Evolutionary conservation across 1,284 basidiomycete genomes (phyloP).

Genomic region (Ustilago shanxiensis): DNA sequence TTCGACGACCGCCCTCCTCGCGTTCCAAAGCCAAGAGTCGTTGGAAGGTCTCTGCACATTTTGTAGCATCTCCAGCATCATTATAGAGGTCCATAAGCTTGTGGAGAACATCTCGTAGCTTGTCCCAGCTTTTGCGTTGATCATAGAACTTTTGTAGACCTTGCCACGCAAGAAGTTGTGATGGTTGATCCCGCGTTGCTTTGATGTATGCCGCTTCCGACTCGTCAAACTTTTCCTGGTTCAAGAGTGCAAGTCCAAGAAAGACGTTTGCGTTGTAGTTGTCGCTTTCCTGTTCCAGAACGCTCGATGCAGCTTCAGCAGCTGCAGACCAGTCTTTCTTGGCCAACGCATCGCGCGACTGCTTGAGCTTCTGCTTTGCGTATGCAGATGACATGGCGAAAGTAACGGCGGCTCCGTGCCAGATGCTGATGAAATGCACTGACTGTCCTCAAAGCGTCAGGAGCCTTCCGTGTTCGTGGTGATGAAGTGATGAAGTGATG

Average conservation of each 20-base stretch:
- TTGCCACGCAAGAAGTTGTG: slow-evolving; percentile 70
- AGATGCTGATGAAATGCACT: background rate
- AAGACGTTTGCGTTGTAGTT: slow-evolving; percentile 69
- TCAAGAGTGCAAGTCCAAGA: slow-evolving; percentile 59
- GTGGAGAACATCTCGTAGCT: slow-evolving; percentile 60
- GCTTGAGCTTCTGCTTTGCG: slow-evolving; percentile 62
- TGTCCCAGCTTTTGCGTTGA: slow-evolving; percentile 65
- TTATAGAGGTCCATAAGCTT: slow-evolving; percentile 64
- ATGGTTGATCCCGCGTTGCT: slow-evolving; percentile 68
- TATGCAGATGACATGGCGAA: slow-evolving; percentile 45
- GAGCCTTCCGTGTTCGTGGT: slow-evolving; percentile 1
- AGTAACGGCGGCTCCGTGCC: background rate
- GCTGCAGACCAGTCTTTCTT: slow-evolving; percentile 57
- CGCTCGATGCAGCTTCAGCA: slow-evolving; percentile 38
- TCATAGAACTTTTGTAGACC: slow-evolving; percentile 71
- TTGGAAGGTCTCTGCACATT: slow-evolving; percentile 83
- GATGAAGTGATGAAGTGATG: slow-evolving; percentile 16
- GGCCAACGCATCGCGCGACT: slow-evolving; percentile 58
- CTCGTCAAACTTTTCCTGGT: slow-evolving; percentile 49
- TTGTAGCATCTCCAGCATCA: slow-evolving; percentile 76
- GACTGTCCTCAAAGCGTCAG: background rate
- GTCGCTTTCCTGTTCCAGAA: slow-evolving; percentile 61
- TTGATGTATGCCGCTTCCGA: slow-evolving; percentile 65
- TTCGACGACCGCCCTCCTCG: slow-evolving; percentile 73
- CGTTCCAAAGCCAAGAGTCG: slow-evolving; percentile 79